phyloP scores from a whole-genome alignment of 2,329 filamentous ascomycete species.

The Sordariomycetes sp. region DNA sequence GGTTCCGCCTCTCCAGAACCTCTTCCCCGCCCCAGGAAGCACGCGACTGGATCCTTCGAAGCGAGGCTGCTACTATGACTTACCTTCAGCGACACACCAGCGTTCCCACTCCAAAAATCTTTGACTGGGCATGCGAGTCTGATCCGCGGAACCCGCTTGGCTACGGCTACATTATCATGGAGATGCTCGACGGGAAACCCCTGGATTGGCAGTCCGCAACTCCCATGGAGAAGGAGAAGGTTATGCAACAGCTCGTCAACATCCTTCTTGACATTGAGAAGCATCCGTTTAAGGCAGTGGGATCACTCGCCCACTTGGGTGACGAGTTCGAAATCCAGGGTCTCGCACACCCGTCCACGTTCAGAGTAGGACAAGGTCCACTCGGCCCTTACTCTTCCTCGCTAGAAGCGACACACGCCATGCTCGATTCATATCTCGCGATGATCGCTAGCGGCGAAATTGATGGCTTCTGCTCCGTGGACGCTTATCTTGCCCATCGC shows the following conservation, averaged over 20 bases:
- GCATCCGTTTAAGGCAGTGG: conserved; percentile 17
- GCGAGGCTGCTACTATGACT: conserved; percentile 15
- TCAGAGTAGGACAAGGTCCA: conserved; percentile 2
- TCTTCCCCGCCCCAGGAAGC: conserved; percentile 11
- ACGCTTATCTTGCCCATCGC: conserved; percentile 11
- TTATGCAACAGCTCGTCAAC: conserved; percentile 19
- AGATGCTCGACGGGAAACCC: conserved; percentile 23
- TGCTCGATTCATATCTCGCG: conserved; percentile 11
- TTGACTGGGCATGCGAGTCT: conserved; percentile 20
- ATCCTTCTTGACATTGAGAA: conserved; percentile 19
- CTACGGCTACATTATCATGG: conserved; percentile 28
- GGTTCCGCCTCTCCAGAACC: conserved; percentile 11
- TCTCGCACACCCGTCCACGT: conserved; percentile 11
- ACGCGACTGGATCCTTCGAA: conserved; percentile 14
- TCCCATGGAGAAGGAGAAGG: conserved; percentile 15
- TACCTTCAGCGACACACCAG: conserved; percentile 12
- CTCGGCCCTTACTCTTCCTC: conserved; percentile 15
- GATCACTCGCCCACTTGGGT: conserved; percentile 11
- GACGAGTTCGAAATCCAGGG: no score
- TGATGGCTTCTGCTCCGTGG: conserved; percentile 7
- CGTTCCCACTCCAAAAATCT: conserved; percentile 21
- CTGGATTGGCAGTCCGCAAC: conserved; percentile 21
- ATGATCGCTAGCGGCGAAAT: conserved; percentile 17
- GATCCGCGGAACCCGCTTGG: conserved; percentile 19
- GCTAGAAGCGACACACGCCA: conserved; percentile 7